Base-by-base conservation (phyloP, 345 rosid species). In the Erysimum cheiranthoides region DNA sequence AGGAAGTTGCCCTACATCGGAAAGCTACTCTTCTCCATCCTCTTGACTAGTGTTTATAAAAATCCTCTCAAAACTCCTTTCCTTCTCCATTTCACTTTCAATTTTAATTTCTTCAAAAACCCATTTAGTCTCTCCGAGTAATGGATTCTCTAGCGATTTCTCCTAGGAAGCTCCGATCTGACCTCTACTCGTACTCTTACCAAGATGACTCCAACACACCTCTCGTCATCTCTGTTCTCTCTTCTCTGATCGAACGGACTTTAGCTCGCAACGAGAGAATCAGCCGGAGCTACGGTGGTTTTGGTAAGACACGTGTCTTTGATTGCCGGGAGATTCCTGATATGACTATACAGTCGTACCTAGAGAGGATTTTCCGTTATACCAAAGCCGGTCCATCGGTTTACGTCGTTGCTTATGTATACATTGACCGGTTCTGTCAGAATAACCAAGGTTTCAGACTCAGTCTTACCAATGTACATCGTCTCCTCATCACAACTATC, bases 321-420 rank as follows among this genome's bases (percentile, higher is more conserved):
- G 93, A 93, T 57, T 86, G 88, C 85, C 72, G 59, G 2, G 90
- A 93, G 71, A 68, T 88, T 27, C 98, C 98, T 5, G 98, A 91
- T 77, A 84, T 93, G 97, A 85, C 88, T 1, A 83, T 91, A 47
- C 93, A 87, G 66, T 88, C 93, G 0, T 93, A 89, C 65, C 80
- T 93, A 0, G 98, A 93, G 83, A 88, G 98, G 66, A 88, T 93
- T 38, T 91, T 87, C 82, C 83, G 90, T 68, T 93, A 93, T 82
- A 93, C 97, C 2, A 76, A 84, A 66, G 86, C 91, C 16, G 96
- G 93, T 3, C 98, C 97, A 1, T 89, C 97, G 8, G 92, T 91
- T 62, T 93, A 88, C 57, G 96, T 93, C 1, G 96, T 93, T 11
- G 96, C 96, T 0, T 93, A 91, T 74, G 97, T 85, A 2, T 93